Base-by-base conservation (phyloP, 768 basidiomycete species). In the Cubamyces sp. region DNA sequence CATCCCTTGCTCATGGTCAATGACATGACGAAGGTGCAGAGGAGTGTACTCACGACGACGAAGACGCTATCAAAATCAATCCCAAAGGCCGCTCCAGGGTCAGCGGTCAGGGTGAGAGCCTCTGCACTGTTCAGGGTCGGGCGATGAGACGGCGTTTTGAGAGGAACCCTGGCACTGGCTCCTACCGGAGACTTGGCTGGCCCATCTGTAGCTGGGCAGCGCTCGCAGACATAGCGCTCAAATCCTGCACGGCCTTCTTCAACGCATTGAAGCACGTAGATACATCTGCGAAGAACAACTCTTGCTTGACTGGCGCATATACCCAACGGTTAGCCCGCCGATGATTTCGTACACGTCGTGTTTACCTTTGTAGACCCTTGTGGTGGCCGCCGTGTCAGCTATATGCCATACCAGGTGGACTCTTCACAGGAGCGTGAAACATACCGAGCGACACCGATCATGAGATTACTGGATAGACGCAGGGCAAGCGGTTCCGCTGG, bases 371-470 rank as follows among this genome's bases (percentile, higher is more conserved):
- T 83, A 84, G 15, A 85, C 79, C 3, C 79, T 83, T 50, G 14
- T 41, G 30, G 43, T 1, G 34, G 19, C 45, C 34, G 19, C 8
- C 8, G 4, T 69, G 61, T 62, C 59, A 52, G 63, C 62, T 42
- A 64, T 12, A 47, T 14, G 21, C 15, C 40, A 25, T 5, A 3
- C 18, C 34, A n/a, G 14, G 19, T 18, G 42, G 5, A 16, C 56
- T 26, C 46, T 48, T 57, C 45, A 42, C 45, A 50, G 21, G 11
- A 12, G 37, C n/a, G 19, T n/a, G 11, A 46, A 65, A 68, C 84
- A 61, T 73, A 94, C 94, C 94, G 85, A 21, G 90, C 91, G 39
- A 90, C 94, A 3, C 94, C 94, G 62, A 96, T 88, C 81, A 96
- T 87, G 45, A 96, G 76, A 70, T 93, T 94, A 61, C 92, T 93